These are phyloP conservation scores for Ganoderma meredithae DNA, from an alignment of 1,284 basidiomycete species.

Conservation along the genomic window DNA sequence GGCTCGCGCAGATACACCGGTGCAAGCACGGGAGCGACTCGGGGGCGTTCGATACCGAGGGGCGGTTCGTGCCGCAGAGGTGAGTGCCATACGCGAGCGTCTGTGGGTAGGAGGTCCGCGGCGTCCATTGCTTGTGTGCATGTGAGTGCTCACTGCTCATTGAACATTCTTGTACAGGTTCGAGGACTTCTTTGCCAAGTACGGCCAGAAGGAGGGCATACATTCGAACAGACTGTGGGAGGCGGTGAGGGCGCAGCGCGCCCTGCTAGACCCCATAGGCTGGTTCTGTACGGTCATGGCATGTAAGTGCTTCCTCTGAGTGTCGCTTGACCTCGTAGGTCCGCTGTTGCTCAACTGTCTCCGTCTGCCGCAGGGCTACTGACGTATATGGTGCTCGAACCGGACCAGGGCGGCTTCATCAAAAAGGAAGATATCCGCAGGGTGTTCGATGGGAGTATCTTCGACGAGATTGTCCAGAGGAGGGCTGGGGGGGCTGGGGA, in stretches of 20 bases:
- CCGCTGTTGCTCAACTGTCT: not conserved
- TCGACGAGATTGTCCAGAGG: slow-evolving; percentile 32
- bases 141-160: not conserved
- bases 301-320: slow-evolving; percentile 32
- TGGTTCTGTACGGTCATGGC: slow-evolving; percentile 44
- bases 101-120: too few species aligned
- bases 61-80: slow-evolving; percentile 48
- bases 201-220: slow-evolving; percentile 30
- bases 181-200: slow-evolving; percentile 51
- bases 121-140: not conserved
- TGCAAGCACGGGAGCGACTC: slow-evolving; percentile 57
- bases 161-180: slow-evolving; percentile 33
- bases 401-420: slow-evolving; percentile 50
- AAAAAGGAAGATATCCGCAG: slow-evolving; percentile 57
- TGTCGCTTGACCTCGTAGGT: not conserved
- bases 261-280: slow-evolving; percentile 47
- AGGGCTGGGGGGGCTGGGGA: not conserved
- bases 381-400: slow-evolving; percentile 57
- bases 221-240: slow-evolving; percentile 38
- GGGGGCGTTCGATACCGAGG: slow-evolving; percentile 52
- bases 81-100: slow-evolving; percentile 10
- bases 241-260: slow-evolving; percentile 42
- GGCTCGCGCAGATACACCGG: slow-evolving; percentile 49
- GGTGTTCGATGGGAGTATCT: slow-evolving; percentile 51
- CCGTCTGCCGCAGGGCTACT: slow-evolving; percentile 32